A percentile compares a stretch with the other conserved stretches of the same genome.
Evolutionary conservation across 306 rosid genomes (phyloP).

Genomic region (Lithocarpus polystachyus): DNA sequence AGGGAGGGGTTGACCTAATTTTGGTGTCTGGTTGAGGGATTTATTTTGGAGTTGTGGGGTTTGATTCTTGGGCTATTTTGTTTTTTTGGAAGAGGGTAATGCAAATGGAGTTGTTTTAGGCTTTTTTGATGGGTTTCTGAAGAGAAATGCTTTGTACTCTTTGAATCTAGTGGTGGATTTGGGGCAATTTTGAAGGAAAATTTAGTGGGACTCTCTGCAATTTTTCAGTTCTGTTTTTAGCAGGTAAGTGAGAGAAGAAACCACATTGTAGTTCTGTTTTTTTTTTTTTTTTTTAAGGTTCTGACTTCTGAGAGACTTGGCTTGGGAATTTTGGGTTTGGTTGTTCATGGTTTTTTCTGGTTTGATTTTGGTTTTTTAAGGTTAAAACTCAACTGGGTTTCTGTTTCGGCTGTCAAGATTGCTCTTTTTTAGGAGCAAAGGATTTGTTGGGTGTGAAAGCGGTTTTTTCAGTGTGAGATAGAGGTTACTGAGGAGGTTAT

Average conservation of each 20-base stretch:
- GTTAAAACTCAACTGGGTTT: slow-evolving; percentile 5
- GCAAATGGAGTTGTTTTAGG: slow-evolving; percentile 55
- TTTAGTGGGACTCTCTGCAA: slow-evolving; percentile 27
- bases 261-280: slow-evolving; percentile 46
- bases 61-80: slow-evolving; percentile 7
- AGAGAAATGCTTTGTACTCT: slow-evolving; percentile 10
- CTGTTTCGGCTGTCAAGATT: slow-evolving; percentile 8
- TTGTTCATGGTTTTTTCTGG: slow-evolving; percentile 4
- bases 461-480: slow-evolving; percentile 14
- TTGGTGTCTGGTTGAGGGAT: slow-evolving; percentile 24
- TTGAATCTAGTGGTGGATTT: slow-evolving; percentile 31
- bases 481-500: slow-evolving; percentile 17
- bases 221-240: slow-evolving; percentile 21
- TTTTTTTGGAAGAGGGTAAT: slow-evolving; percentile 26
- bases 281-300: neutral
- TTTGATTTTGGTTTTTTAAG: slow-evolving; percentile 12
- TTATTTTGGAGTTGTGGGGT: slow-evolving; percentile 17
- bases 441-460: neutral
- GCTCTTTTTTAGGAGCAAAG: slow-evolving; percentile 28
- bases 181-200: slow-evolving; percentile 5
- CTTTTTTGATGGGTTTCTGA: slow-evolving; percentile 28
- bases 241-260: slow-evolving; percentile 25
- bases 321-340: slow-evolving; percentile 16
- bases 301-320: neutral
- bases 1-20: slow-evolving; percentile 72